Evolutionary conservation across 2,329 filamentous ascomycete species (phyloP).

Genomic region (Exophiala oligosperma): DNA sequence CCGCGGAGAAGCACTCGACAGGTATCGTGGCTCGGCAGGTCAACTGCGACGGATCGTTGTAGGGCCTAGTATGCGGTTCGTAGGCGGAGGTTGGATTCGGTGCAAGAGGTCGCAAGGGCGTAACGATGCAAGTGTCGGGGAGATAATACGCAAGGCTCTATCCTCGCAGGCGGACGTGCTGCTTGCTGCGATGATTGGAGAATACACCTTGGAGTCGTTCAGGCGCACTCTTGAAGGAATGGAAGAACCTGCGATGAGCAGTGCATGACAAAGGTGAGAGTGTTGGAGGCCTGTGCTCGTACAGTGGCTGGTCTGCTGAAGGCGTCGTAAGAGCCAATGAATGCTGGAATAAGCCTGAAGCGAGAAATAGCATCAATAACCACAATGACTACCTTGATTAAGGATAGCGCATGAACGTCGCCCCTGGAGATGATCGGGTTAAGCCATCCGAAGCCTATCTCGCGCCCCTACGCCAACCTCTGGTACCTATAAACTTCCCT

Average conservation of each 20-base stretch:
- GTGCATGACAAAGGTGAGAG: background rate
- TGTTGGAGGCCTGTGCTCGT: background rate
- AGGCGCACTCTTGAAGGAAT: background rate
- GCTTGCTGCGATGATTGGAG: background rate
- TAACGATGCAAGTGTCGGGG: background rate
- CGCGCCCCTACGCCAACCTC: too few relatives aligned
- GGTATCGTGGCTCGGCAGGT: too few relatives aligned
- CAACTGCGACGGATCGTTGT: background rate
- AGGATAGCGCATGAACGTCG: too few relatives aligned
- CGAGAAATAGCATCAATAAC: background rate
- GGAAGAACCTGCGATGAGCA: background rate
- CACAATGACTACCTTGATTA: background rate
- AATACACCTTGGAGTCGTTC: background rate
- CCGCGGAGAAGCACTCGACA: too few relatives aligned
- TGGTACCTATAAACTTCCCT: too few relatives aligned
- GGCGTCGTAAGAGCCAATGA: background rate
- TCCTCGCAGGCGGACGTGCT: background rate
- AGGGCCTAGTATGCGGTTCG: background rate
- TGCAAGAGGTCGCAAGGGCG: background rate
- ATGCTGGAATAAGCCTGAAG: background rate
- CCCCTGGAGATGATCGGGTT: too few relatives aligned
- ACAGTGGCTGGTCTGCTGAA: background rate
- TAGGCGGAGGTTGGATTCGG: background rate
- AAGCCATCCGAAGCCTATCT: too few relatives aligned
- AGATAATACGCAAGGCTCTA: background rate